phyloP scores from a whole-genome alignment of 169 alveolate genomes.

The Eimeria nieschulzi region DNA sequence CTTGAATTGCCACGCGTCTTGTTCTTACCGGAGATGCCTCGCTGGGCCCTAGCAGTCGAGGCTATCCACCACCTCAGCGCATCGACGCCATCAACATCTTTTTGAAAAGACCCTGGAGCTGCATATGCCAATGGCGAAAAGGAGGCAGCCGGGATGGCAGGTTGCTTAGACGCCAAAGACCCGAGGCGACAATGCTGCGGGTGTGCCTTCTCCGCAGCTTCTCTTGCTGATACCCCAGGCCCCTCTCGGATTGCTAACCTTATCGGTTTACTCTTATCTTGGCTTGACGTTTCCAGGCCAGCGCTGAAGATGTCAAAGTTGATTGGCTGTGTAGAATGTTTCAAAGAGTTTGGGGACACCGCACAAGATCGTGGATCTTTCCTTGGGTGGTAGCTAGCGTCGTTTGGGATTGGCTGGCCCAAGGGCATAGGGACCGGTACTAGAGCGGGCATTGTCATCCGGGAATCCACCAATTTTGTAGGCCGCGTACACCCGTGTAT shows the following conservation, averaged over 20 bases:
- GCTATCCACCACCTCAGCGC: slow-evolving; percentile 25
- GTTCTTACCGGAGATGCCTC: neutral
- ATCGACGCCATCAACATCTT: neutral
- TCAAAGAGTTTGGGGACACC: neutral
- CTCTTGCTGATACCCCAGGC: neutral
- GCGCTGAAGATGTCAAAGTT: neutral
- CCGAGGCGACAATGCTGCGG: neutral
- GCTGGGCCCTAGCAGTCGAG: slow-evolving; percentile 17
- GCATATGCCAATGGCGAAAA: neutral
- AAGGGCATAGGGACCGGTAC: too few relatives aligned
- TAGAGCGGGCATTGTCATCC: too few relatives aligned
- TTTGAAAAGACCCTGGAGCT: neutral
- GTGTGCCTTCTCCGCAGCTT: neutral
- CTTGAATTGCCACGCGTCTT: neutral
- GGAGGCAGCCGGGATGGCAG: neutral
- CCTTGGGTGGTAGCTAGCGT: too few relatives aligned
- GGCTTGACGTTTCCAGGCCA: neutral
- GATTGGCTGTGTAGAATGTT: neutral
- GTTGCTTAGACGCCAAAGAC: neutral
- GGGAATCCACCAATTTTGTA: too few relatives aligned
- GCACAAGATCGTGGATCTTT: neutral
- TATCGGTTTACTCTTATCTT: neutral
- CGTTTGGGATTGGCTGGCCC: too few relatives aligned
- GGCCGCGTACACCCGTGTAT: too few relatives aligned
- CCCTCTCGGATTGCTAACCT: too few relatives aligned